Base-by-base conservation (phyloP, 75 land plant species). In the Selaginella tamariscina region DNA sequence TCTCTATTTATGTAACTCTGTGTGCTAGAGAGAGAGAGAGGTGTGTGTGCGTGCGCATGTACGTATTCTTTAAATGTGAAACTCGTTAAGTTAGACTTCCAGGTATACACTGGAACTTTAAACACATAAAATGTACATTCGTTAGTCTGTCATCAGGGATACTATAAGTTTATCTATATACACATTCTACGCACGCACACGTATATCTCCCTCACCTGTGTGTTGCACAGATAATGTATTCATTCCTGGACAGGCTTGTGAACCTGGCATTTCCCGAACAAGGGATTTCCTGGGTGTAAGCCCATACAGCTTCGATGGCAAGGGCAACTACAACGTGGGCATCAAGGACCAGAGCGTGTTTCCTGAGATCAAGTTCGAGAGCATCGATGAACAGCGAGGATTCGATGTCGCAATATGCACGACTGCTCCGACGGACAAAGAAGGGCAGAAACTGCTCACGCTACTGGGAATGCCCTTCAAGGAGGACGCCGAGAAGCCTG, bases 391-490 rank as follows among this genome's bases (percentile, higher is more conserved):
- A 64, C 71, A 73, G n/a, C 80, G 82, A 33, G 97, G 97, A 66
- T 83, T 91, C 86, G 97, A 88, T 74, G 81, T 91, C 30, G 82
- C 84, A 65, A 91, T 91, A 32, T 60, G 77, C 9, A 91, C 97
- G 55, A 82, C 89, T 1, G 97, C 97, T 11, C 72, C 74, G 33
- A 86, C 82, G 13, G 97, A 91, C 56, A 75, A 75, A 24, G 94
- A 91, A 74, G 97, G 79, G 1, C 81, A 83, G 24, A 80, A 70
- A 55, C 81, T 91, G 11, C 71, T 91, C 5, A 57, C 82, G 33
- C 80, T 91, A 9, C 66, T 91, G 81, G 97, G 97, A 27, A 88
- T 91, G 93, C 93, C 93, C 0, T 88, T 86, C 78, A 81, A 80
- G 70, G 88, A 82, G 66, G 71, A 56, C 2, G 75, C 55, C 32